phyloP scores from a whole-genome alignment of 2,329 filamentous ascomycete species.

The Fusarium transvaalense region DNA sequence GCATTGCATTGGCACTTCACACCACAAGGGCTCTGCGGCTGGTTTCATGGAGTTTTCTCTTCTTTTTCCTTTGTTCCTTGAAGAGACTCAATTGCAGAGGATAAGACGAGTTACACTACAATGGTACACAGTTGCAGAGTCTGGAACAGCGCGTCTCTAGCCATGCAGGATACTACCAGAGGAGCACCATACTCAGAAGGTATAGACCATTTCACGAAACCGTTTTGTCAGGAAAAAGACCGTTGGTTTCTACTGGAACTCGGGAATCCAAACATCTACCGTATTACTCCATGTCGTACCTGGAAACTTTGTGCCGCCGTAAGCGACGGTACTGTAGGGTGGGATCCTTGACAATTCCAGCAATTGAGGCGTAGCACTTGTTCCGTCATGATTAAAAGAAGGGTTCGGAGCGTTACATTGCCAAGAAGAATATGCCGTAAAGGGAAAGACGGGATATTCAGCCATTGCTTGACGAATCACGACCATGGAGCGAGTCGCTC shows the following conservation, averaged over 20 bases:
- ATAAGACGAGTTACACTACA: not conserved
- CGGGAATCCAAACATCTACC: slow-evolving; percentile 2
- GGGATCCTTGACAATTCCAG: slow-evolving; percentile 15
- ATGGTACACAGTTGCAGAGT: not conserved
- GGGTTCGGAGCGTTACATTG: slow-evolving; percentile 31
- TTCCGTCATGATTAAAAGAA: slow-evolving; percentile 42
- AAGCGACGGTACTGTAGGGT: slow-evolving; percentile 42
- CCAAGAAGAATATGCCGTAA: slow-evolving; percentile 6
- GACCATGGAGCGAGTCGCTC: slow-evolving; percentile 7
- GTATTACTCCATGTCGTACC: slow-evolving; percentile 16
- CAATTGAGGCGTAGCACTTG: slow-evolving; percentile 25
- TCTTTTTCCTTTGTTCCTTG: slow-evolving; percentile 6
- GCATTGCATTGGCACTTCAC: slow-evolving; percentile 23
- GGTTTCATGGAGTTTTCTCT: not conserved
- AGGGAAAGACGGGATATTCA: slow-evolving; percentile 14
- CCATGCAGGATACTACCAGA: not conserved
- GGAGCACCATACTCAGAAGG: slow-evolving; percentile 1
- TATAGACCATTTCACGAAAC: slow-evolving; percentile 20
- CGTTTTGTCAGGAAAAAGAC: slow-evolving; percentile 5
- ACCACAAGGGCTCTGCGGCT: slow-evolving; percentile 6
- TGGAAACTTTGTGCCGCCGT: slow-evolving; percentile 45
- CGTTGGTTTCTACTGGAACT: slow-evolving; percentile 13
- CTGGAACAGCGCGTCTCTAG: not conserved
- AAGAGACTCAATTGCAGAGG: not conserved
- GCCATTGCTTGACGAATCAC: slow-evolving; percentile 9